Conservation (phyloP, 306 rosid genomes). For the Fagus sylvatica region DNA sequence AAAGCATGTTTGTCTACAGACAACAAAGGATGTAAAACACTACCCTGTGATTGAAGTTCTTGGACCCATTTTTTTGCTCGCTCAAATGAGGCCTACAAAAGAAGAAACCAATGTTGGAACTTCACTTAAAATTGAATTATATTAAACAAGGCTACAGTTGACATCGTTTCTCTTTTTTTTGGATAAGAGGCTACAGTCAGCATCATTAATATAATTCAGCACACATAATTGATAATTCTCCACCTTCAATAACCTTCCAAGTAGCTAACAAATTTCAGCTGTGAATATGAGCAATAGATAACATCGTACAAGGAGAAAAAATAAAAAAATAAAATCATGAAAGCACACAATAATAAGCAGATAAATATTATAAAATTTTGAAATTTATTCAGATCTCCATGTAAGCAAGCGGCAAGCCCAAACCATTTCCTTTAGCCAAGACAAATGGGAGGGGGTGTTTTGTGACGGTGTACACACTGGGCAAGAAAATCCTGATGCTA, state of each 20-base stretch:
- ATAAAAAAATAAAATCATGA: background rate
- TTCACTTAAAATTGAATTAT: background rate
- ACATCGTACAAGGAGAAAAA: background rate
- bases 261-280: background rate
- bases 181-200: background rate
- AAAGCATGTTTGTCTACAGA: background rate
- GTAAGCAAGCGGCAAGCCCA: background rate
- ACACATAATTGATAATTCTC: background rate
- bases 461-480: too few relatives aligned
- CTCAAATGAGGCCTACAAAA: slow-evolving; percentile 53
- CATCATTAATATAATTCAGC: background rate
- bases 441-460: too few relatives aligned
- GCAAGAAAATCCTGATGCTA: too few relatives aligned
- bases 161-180: too few relatives aligned
- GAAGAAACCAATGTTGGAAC: background rate
- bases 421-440: background rate
- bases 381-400: background rate
- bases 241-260: background rate
- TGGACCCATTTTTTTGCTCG: slow-evolving; percentile 63
- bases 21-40: background rate
- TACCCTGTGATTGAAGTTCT: slow-evolving; percentile 64
- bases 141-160: background rate
- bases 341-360: background rate
- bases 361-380: background rate
- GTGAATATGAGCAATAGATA: background rate